Evolutionary conservation across 2,329 filamentous ascomycete species (phyloP), one percentile per base, ranked within the genome.

Genomic region (Apiospora kogelbergensis): DNA sequence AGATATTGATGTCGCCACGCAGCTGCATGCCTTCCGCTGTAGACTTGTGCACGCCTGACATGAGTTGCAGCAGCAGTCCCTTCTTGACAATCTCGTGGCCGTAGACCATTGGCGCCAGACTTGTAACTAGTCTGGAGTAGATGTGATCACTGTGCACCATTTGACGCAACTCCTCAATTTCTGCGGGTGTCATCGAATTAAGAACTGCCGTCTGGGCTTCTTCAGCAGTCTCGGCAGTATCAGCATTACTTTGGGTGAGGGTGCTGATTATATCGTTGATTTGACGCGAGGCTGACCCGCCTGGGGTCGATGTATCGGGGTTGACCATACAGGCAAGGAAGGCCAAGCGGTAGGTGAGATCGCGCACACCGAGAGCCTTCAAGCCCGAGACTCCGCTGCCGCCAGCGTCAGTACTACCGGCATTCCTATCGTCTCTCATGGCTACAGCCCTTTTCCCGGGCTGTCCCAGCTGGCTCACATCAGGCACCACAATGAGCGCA

Each of bases 21-120:
- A 99, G 87, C 72, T 95, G 90, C 94, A 99, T 97, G 71, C 94
- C 95, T 81, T 99, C 96, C 0, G 94, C 88, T 0, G 96, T 99
- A 26, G 89, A 88, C 80, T 99, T 99, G 81, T 90, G 90, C 2
- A 99, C 93, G 84, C 96, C 96, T n/a, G 94, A 93, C 88, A 99
- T 94, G 63, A 99, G 86, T 80, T 99, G 96, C 53, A 99, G 86
- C 9, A 99, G 87, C 30, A 99, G 85, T 40, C 96, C 96, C 81
- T 99, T 99, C 84, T 99, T 99, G 77, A 99, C 95, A 69, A 98
- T 94, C 71, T 96, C 94, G 78, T 99, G 96, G 17, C 96, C 96
- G 76, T 97, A 99, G 3, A 99, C 95, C 87, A 95, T 99, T 1
- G 96, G 96, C 1, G 96, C 96, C 63, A 99, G 90, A 0, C 95